Evolutionary conservation across 2,329 filamentous ascomycete species (phyloP), one percentile per base, ranked within the genome.

Genomic region (Paraphaeosphaeria sporulosa): DNA sequence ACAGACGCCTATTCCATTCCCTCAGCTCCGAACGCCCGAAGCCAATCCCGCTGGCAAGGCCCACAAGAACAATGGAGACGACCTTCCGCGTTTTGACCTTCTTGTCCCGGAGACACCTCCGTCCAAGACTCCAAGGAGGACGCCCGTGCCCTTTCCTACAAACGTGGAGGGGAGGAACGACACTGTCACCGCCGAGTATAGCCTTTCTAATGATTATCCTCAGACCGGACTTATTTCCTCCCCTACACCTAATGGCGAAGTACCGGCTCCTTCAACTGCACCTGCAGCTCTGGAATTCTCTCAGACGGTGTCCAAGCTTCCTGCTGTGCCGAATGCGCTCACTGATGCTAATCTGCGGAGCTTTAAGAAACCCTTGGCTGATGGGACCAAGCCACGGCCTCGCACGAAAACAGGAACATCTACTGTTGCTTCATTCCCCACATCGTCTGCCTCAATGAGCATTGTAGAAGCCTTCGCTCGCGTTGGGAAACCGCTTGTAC

Each of bases 381-480:
- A 65, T n/a, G 58, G 58, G 9, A 56, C 64, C 13, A 71, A 66
- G 40, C 51, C 63, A 2, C 59, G 61, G 9, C 65, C 58, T 1
- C 62, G 63, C 25, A 50, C 44, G 48, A 59, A 44, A 10, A 19
- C 23, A 10, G 52, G 55, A 9, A 43, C 59, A 0, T 65, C 64
- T 3, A 60, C 61, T 15, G 56, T 44, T 2, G 49, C 59, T 13
- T 67, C 67, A 4, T 10, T 47, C 1, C 62, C 60, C 25, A 62
- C 55, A 15, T 70, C 67, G 0, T 62, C 57, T 2, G 58, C 61
- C 15, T 62, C 63, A 3, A 63, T 51, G n/a, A 72, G 65, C 62
- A 67, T 72, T 48, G 57, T 56, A 42, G 70, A 72, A 4, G 53
- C 62, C 17, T 69, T 73, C n/a, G 47, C 62, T 19, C 70, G 67